phyloP scores from a whole-genome alignment of 495 filamentous ascomycete genomes.

The Geoglossum glabrum region DNA sequence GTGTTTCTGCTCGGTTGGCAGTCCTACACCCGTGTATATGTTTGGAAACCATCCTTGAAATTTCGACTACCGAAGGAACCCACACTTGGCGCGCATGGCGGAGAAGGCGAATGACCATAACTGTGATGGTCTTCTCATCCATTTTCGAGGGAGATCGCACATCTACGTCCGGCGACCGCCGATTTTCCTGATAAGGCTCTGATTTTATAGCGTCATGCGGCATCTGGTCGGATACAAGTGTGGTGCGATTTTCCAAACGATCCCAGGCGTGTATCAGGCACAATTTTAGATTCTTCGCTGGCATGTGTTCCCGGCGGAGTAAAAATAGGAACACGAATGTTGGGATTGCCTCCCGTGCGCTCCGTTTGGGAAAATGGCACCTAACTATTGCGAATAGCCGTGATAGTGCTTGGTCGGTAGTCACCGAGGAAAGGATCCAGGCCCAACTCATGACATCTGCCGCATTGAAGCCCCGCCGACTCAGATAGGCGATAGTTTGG shows the following conservation, averaged over 20 bases:
- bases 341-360: slow-evolving; percentile 17
- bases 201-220: background rate
- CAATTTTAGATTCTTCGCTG: slow-evolving; percentile 19
- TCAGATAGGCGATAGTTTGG: slow-evolving; percentile 18
- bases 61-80: slow-evolving; percentile 31
- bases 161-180: background rate
- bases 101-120: slow-evolving; percentile 31
- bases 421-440: slow-evolving; percentile 30
- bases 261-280: slow-evolving; percentile 8
- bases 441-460: slow-evolving; percentile 37
- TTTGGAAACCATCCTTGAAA: slow-evolving; percentile 18
- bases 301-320: slow-evolving; percentile 24
- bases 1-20: background rate
- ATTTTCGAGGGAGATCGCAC: background rate
- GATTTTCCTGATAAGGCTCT: background rate
- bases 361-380: background rate
- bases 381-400: slow-evolving; percentile 17
- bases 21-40: slow-evolving; percentile 5
- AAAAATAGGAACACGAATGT: slow-evolving; percentile 30
- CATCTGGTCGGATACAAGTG: background rate
- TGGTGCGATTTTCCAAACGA: slow-evolving; percentile 5
- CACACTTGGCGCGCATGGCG: slow-evolving; percentile 36
- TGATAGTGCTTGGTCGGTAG: slow-evolving; percentile 20
- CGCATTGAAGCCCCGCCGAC: slow-evolving; percentile 19
- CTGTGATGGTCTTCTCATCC: slow-evolving; percentile 18